Evolutionary conservation across 768 basidiomycete species (phyloP).

Genomic region (Nidularia sp.): DNA sequence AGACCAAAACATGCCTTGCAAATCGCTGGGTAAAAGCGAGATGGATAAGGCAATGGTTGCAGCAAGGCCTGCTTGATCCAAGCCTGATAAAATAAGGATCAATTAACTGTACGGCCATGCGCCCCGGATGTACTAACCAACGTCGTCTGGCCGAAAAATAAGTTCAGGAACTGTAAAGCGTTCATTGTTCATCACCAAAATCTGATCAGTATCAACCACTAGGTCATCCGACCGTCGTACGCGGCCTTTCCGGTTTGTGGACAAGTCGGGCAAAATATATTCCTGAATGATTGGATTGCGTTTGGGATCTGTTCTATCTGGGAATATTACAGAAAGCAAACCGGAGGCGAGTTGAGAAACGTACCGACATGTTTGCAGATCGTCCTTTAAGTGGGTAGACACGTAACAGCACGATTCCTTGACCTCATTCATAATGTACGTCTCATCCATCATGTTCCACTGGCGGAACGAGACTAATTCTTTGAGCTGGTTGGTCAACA

Average conservation of each 20-base stretch:
- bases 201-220: slow-evolving; percentile 53
- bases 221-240: slow-evolving; percentile 52
- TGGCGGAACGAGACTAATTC: slow-evolving; percentile 92
- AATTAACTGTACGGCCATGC: background rate
- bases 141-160: slow-evolving; percentile 85
- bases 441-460: slow-evolving; percentile 99
- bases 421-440: slow-evolving; percentile 87
- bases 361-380: slow-evolving; percentile 79
- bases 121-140: slow-evolving; percentile 51
- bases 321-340: slow-evolving; percentile 9
- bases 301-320: slow-evolving; percentile 46
- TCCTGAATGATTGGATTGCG: slow-evolving; percentile 74
- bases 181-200: slow-evolving; percentile 87
- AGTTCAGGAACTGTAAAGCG: slow-evolving; percentile 91
- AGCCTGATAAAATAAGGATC: slow-evolving; percentile 35
- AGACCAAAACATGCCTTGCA: slow-evolving; percentile 93
- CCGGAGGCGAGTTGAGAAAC: slow-evolving; percentile 18
- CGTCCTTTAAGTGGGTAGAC: slow-evolving; percentile 62
- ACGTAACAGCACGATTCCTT: slow-evolving; percentile 92
- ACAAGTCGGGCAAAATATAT: slow-evolving; percentile 88
- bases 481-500: slow-evolving; percentile 93
- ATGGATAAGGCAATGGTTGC: slow-evolving; percentile 76
- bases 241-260: slow-evolving; percentile 57
- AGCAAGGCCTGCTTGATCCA: slow-evolving; percentile 79
- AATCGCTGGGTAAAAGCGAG: slow-evolving; percentile 66